Evolutionary conservation across 2,329 filamentous ascomycete species (phyloP).

Genomic region (Aureobasidium lini): DNA sequence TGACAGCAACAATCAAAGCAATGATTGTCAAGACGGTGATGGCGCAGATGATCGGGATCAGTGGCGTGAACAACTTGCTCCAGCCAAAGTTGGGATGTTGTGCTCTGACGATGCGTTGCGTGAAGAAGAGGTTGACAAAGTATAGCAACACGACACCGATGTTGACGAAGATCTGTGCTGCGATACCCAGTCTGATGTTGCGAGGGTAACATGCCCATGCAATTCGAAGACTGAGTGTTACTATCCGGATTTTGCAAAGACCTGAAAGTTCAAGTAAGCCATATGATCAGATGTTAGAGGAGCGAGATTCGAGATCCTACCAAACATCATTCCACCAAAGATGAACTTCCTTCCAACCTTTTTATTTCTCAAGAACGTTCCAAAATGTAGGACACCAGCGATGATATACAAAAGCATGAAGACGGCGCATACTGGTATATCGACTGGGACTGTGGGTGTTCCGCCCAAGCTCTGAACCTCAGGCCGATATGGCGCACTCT

Average conservation of each 20-base stretch:
- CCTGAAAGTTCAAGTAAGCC: slow-evolving; percentile 40
- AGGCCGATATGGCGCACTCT: slow-evolving; percentile 14
- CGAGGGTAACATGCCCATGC: slow-evolving; percentile 43
- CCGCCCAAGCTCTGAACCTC: slow-evolving; percentile 48
- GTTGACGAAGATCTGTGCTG: slow-evolving; percentile 61
- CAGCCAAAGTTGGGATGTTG: slow-evolving; percentile 66
- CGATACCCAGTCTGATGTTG: slow-evolving; percentile 45
- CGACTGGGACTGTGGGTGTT: slow-evolving; percentile 48
- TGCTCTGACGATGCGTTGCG: slow-evolving; percentile 67
- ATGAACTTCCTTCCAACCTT: slow-evolving; percentile 51
- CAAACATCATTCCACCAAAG: slow-evolving; percentile 49
- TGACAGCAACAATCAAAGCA: slow-evolving; percentile 57
- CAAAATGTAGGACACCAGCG: slow-evolving; percentile 51
- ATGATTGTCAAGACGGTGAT: slow-evolving; percentile 53
- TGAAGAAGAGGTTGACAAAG: slow-evolving; percentile 68
- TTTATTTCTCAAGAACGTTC: slow-evolving; percentile 48
- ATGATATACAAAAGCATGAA: slow-evolving; percentile 53
- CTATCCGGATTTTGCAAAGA: slow-evolving; percentile 44
- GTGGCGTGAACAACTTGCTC: slow-evolving; percentile 44
- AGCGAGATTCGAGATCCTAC: slow-evolving; percentile 25
- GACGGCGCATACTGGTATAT: slow-evolving; percentile 58
- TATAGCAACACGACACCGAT: slow-evolving; percentile 70
- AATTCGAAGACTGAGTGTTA: slow-evolving; percentile 44
- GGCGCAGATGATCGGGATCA: slow-evolving; percentile 53
- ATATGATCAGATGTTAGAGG: slow-evolving; percentile 43